These are phyloP conservation scores for Eimeria necatrix DNA, from an alignment of 169 alveolate genomes.

Conservation along the genomic window DNA sequence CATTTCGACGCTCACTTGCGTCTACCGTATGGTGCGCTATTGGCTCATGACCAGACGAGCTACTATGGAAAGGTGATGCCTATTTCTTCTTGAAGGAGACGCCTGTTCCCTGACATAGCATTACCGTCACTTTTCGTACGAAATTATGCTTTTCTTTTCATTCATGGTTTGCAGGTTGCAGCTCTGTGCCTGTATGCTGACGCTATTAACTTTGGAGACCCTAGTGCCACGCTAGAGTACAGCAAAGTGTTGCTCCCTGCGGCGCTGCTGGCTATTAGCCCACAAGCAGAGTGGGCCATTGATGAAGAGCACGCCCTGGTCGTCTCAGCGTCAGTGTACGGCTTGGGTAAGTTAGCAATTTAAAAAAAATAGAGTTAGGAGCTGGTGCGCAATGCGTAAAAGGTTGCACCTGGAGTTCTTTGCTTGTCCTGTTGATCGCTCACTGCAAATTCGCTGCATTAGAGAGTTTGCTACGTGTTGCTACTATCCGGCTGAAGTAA, in stretches of 20 bases:
- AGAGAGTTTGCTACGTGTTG: too few species aligned
- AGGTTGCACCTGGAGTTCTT: too few species aligned
- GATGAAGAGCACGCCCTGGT: conserved; percentile 69
- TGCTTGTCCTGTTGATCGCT: too few species aligned
- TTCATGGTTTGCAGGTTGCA: conserved; percentile 50
- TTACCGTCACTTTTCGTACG: too few species aligned
- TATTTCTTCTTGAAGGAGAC: neutral
- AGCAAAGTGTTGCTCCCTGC: conserved; percentile 69
- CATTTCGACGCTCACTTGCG: conserved; percentile 75
- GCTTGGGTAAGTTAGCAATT: conserved; percentile 56
- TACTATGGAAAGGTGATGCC: conserved; percentile 67
- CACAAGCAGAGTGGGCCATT: conserved; percentile 34
- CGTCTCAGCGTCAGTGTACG: conserved; percentile 77
- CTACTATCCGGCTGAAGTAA: too few species aligned
- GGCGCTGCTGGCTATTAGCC: conserved; percentile 76
- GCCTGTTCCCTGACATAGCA: neutral
- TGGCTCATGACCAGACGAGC: conserved; percentile 77
- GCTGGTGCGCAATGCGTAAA: too few species aligned
- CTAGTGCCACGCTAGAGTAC: conserved; percentile 42
- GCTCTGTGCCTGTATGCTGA: conserved; percentile 81
- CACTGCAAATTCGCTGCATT: too few species aligned
- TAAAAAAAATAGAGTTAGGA: neutral
- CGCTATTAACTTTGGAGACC: conserved; percentile 75
- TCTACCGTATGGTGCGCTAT: conserved; percentile 78
- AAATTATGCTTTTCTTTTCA: neutral